phyloP scores from a whole-genome alignment of 371 early-diverging fungal genomes.

The Haplosporangium sp. region DNA sequence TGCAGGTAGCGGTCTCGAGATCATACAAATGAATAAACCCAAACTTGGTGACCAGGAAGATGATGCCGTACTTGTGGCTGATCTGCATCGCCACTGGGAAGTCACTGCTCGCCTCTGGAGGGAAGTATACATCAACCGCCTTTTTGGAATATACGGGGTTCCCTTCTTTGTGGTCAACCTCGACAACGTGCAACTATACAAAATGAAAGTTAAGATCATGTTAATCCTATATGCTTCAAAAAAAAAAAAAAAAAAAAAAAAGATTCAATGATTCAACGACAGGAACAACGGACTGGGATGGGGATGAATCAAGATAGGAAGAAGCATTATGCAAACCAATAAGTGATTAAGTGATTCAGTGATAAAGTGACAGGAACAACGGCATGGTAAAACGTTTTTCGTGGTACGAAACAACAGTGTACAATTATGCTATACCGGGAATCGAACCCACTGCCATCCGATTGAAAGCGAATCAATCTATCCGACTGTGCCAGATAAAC shows the following conservation, averaged over 20 bases:
- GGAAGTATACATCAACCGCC: constrained; percentile 95
- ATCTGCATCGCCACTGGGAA: constrained; percentile 98
- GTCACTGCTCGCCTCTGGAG: constrained; percentile 92
- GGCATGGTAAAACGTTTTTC: no score
- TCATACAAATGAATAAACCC: constrained; percentile 98
- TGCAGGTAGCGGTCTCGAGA: constrained; percentile 91
- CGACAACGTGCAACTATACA: constrained; percentile 91
- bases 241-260: not conserved
- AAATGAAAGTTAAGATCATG: not conserved
- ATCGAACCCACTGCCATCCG: no score
- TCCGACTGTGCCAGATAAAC: no score
- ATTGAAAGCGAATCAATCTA: no score
- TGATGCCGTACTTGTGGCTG: constrained; percentile 89
- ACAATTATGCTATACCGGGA: no score
- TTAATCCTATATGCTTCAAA: not conserved
- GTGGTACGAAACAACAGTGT: no score
- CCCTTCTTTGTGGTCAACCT: constrained; percentile 94
- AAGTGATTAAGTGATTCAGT: no score
- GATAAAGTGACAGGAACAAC: no score
- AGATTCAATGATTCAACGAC: no score
- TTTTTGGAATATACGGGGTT: constrained; percentile 92
- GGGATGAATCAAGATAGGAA: no score
- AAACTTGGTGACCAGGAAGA: constrained; percentile 95
- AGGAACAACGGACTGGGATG: no score
- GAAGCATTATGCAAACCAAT: no score